Evolutionary conservation across 495 filamentous ascomycete species (phyloP).

Genomic region (Stereocaulon alpinum): DNA sequence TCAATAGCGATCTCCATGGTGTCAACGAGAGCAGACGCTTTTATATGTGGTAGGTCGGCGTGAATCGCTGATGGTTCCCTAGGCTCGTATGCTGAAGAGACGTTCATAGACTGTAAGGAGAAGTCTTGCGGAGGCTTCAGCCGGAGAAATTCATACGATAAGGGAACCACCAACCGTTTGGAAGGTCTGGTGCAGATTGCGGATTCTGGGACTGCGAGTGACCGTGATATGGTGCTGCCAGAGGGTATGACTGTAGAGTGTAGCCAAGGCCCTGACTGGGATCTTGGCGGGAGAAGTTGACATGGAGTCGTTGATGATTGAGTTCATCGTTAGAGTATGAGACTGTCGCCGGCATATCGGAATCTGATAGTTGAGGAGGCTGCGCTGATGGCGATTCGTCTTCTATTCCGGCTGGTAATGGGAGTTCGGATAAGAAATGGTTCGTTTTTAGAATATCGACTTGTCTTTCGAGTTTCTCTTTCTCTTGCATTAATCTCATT

Average conservation of each 20-base stretch:
- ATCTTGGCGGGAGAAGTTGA: slow-evolving; percentile 13
- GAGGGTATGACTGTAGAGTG: slow-evolving; percentile 6
- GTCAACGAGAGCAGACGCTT: slow-evolving; percentile 8
- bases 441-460: slow-evolving; percentile 15
- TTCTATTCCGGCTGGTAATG: slow-evolving; percentile 17
- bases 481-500: slow-evolving; percentile 14
- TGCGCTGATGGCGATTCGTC: neutral
- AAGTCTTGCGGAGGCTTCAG: slow-evolving; percentile 18
- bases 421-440: slow-evolving; percentile 12
- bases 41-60: neutral
- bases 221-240: slow-evolving; percentile 8
- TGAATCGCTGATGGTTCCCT: neutral
- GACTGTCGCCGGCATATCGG: slow-evolving; percentile 18
- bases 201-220: slow-evolving; percentile 7
- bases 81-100: slow-evolving; percentile 9
- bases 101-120: slow-evolving; percentile 12
- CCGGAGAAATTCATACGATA: slow-evolving; percentile 6
- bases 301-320: slow-evolving; percentile 21
- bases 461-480: slow-evolving; percentile 19
- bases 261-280: slow-evolving; percentile 5
- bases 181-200: slow-evolving; percentile 15
- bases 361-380: neutral
- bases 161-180: slow-evolving; percentile 19
- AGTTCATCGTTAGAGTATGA: slow-evolving; percentile 18
- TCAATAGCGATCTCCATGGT: slow-evolving; percentile 21